A percentile compares a stretch with the other conserved stretches of the same genome.
phyloP scores from a whole-genome alignment of 2,329 filamentous ascomycete species.

The Xylaria sp. region DNA sequence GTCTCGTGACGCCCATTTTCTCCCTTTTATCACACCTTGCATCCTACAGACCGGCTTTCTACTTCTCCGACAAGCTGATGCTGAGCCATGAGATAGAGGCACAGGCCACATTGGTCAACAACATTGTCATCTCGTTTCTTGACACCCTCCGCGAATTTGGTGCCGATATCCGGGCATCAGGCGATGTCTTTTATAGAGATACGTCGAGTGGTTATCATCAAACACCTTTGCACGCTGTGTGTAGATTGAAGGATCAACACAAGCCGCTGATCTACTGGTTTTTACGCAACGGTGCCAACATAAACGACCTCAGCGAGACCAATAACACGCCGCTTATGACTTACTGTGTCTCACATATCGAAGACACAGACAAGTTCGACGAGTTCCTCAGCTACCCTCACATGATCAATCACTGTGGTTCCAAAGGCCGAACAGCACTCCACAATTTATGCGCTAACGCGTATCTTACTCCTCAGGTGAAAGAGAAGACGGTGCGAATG shows the following conservation, averaged over 20 bases:
- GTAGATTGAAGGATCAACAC: constrained; percentile 6
- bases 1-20: constrained; percentile 4
- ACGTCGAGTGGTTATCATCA: neutral
- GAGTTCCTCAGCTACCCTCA: constrained; percentile 7
- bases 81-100: constrained; percentile 1
- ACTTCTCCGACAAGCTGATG: neutral
- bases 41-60: neutral
- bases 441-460: constrained; percentile 14
- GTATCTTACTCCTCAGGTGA: neutral
- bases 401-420: constrained; percentile 7
- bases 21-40: constrained; percentile 10
- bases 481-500: constrained; percentile 9
- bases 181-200: neutral
- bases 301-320: neutral
- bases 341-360: constrained; percentile 7
- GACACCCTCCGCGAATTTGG: constrained; percentile 6
- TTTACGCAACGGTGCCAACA: constrained; percentile 5
- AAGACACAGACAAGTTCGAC: neutral
- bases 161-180: neutral
- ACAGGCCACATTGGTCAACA: constrained; percentile 7
- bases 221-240: constrained; percentile 12
- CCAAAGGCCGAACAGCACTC: constrained; percentile 14
- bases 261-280: constrained; percentile 23
- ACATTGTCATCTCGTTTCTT: constrained; percentile 8
- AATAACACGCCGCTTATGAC: constrained; percentile 17